Conservation (phyloP, 768 basidiomycete genomes). For the Russula earlei region DNA sequence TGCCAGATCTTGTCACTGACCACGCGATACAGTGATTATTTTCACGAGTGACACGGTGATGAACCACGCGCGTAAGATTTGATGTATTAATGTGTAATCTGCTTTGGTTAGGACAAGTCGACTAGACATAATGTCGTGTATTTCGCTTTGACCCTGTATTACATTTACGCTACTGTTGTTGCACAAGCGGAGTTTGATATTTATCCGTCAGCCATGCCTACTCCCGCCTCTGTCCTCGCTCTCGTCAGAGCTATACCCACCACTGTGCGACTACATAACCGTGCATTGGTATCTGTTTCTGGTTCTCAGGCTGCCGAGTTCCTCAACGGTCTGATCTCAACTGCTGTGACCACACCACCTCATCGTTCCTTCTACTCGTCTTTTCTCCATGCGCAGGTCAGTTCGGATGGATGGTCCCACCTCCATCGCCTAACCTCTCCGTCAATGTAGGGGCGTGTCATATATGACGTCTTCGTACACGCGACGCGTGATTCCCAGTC, state of each 20-base stretch:
- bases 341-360: slow-evolving; percentile 35
- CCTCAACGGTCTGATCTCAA: slow-evolving; percentile 67
- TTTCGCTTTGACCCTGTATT: slow-evolving; percentile 5
- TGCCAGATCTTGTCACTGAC: slow-evolving; percentile 28
- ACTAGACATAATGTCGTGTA: slow-evolving; percentile 11
- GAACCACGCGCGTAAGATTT: neutral
- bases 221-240: slow-evolving; percentile 31
- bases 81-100: slow-evolving; percentile 14
- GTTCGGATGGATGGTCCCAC: slow-evolving; percentile 20
- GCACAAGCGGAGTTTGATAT: no score
- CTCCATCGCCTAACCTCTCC: slow-evolving; percentile 11
- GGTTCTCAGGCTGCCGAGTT: slow-evolving; percentile 77
- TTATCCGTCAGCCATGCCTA: no score
- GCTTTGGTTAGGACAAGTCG: neutral
- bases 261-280: slow-evolving; percentile 52
- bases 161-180: neutral
- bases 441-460: slow-evolving; percentile 63
- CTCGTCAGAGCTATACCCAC: slow-evolving; percentile 36
- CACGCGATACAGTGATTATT: neutral
- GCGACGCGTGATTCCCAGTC: slow-evolving; percentile 39
- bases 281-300: slow-evolving; percentile 63
- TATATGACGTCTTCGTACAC: slow-evolving; percentile 85
- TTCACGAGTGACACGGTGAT: neutral
- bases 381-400: slow-evolving; percentile 72
- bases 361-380: slow-evolving; percentile 56